Conservation (phyloP, 2,329 filamentous ascomycete genomes). For the Trichoderma lentiforme region DNA sequence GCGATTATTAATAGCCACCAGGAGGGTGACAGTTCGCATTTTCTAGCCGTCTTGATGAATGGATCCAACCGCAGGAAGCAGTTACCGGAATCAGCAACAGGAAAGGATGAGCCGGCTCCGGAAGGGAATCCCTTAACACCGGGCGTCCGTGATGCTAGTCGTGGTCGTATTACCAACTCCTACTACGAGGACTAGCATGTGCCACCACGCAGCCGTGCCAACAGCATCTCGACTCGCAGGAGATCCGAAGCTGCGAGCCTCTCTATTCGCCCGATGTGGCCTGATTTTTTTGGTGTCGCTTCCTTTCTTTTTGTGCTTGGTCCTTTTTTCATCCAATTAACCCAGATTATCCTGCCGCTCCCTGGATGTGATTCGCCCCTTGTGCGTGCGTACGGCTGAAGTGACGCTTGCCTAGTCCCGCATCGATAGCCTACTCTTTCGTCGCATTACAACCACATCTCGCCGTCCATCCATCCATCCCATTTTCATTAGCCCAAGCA, state of each 20-base stretch:
- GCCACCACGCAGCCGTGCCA: neutral
- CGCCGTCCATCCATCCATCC: conserved; percentile 8
- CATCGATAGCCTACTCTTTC: conserved; percentile 3
- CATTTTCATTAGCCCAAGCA: neutral
- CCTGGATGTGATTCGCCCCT: conserved; percentile 2
- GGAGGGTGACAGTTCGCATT: neutral
- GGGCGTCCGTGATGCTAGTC: neutral
- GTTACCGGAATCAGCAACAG: neutral
- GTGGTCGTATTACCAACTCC: neutral
- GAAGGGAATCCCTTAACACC: neutral
- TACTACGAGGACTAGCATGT: neutral
- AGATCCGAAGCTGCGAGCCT: neutral
- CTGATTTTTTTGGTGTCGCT: conserved; percentile 1
- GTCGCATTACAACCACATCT: neutral
- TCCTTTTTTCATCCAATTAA: neutral
- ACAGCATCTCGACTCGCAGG: neutral
- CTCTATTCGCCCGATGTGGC: conserved; percentile 9
- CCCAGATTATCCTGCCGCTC: neutral
- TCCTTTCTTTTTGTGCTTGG: neutral
- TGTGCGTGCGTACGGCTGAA: conserved; percentile 10
- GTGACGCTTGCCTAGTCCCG: neutral
- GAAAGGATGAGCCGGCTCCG: neutral
- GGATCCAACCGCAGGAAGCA: neutral
- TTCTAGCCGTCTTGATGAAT: neutral
- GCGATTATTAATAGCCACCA: neutral